Percentiles rank a stretch among this genome's conserved stretches.
phyloP scores from a whole-genome alignment of 257 asterid species.

The Euphrasia confusa region DNA sequence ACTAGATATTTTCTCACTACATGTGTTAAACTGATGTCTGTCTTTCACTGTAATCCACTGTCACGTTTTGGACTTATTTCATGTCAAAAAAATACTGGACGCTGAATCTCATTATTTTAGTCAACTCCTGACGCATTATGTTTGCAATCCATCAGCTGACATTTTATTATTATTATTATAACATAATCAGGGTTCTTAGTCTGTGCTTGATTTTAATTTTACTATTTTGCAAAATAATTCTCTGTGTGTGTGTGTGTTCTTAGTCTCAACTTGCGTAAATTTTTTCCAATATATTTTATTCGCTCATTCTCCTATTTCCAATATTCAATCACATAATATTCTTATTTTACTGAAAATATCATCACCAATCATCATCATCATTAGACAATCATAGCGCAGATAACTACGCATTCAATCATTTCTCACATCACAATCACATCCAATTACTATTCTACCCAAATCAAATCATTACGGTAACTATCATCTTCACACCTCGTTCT shows the following conservation, averaged over 20 bases:
- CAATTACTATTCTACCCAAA: neutral
- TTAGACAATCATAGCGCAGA: neutral
- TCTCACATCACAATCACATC: neutral
- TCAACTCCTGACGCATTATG: slow-evolving; percentile 9
- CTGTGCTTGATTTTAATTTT: neutral
- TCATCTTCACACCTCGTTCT: neutral
- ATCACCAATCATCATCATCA: neutral
- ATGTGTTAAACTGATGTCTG: slow-evolving; percentile 10
- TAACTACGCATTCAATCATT: neutral
- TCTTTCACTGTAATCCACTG: neutral
- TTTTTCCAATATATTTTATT: neutral
- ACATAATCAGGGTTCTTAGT: slow-evolving; percentile 5
- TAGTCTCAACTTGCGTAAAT: neutral
- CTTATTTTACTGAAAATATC: neutral
- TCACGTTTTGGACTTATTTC: slow-evolving; percentile 9
- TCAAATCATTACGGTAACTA: neutral
- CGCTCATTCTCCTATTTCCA: neutral
- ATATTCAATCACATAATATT: neutral
- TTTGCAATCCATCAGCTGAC: slow-evolving; percentile 6
- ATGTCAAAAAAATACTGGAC: slow-evolving; percentile 7
- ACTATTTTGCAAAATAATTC: neutral
- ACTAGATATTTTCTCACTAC: slow-evolving; percentile 16
- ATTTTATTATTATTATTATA: slow-evolving; percentile 1
- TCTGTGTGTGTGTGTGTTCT: neutral
- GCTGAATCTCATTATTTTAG: neutral